phyloP scores from a whole-genome alignment of 371 early-diverging fungal species.

The Mortierella sp. region DNA sequence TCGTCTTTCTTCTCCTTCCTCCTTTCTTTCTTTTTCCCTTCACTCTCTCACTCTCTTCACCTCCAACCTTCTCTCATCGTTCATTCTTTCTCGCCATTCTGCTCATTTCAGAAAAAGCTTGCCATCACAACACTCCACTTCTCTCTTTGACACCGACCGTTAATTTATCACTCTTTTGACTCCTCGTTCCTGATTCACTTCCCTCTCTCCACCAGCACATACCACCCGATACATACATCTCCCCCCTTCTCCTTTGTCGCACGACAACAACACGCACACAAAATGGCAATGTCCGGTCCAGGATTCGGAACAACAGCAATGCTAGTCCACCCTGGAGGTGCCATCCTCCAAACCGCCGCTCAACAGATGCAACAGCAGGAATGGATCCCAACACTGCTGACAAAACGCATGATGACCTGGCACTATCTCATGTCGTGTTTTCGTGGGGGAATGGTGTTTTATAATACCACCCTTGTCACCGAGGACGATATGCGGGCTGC shows the following conservation, averaged over 20 bases:
- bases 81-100: neutral
- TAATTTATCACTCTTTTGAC: neutral
- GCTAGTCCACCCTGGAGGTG: neutral
- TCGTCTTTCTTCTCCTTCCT: neutral
- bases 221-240: neutral
- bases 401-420: slow-evolving; percentile 33
- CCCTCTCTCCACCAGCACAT: neutral
- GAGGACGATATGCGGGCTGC: slow-evolving; percentile 28
- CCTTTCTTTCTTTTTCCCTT: neutral
- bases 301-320: neutral
- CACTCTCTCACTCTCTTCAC: neutral
- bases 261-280: neutral
- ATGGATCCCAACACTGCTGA: slow-evolving; percentile 18
- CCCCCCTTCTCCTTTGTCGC: neutral
- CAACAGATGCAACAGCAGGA: slow-evolving; percentile 24
- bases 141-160: neutral
- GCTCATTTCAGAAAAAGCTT: neutral
- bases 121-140: neutral
- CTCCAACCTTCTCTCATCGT: neutral
- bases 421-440: slow-evolving; percentile 25
- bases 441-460: slow-evolving; percentile 43
- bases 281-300: neutral
- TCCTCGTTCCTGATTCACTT: neutral
- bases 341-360: neutral
- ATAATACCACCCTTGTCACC: slow-evolving; percentile 41